Percentiles rank a stretch among this genome's conserved stretches.
phyloP scores from a whole-genome alignment of 2,329 filamentous ascomycete genomes.

The Graphilbum fragrans region DNA sequence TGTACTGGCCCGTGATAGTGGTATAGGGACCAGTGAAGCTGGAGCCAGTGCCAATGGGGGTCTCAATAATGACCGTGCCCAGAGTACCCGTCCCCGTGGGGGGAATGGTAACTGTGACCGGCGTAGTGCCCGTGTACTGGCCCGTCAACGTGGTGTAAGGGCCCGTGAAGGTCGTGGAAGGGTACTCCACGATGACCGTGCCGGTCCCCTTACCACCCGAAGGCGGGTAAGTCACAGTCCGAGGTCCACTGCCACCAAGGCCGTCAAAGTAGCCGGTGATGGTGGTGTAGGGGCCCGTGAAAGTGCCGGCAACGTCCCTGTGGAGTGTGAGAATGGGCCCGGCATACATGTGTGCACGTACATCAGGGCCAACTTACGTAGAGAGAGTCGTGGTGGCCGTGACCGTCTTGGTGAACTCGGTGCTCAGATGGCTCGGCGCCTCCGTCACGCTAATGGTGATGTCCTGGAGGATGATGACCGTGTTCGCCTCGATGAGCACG shows the following conservation, averaged over 20 bases:
- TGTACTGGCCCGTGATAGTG: conserved; percentile 10
- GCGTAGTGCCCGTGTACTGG: background rate
- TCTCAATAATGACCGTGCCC: conserved; percentile 10
- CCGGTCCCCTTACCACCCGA: background rate
- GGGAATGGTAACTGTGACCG: conserved; percentile 1
- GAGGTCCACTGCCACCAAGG: background rate
- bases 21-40: conserved; percentile 11
- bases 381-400: conserved; percentile 7
- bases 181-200: conserved; percentile 2
- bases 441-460: conserved; percentile 8
- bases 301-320: background rate
- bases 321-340: background rate
- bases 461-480: conserved; percentile 4
- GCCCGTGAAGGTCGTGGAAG: conserved; percentile 1
- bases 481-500: conserved; percentile 6
- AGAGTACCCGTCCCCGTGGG: conserved; percentile 39
- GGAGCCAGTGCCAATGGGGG: conserved; percentile 2
- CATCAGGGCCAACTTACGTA: background rate
- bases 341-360: background rate
- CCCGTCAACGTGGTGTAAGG: conserved; percentile 6
- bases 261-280: background rate
- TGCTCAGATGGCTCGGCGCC: conserved; percentile 8
- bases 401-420: conserved; percentile 5
- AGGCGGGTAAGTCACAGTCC: conserved; percentile 1
- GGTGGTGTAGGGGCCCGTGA: conserved; percentile 1